These are phyloP conservation scores for Colletotrichum theobromicola DNA, from an alignment of 2,329 filamentous ascomycete genomes.

Conservation along the genomic window DNA sequence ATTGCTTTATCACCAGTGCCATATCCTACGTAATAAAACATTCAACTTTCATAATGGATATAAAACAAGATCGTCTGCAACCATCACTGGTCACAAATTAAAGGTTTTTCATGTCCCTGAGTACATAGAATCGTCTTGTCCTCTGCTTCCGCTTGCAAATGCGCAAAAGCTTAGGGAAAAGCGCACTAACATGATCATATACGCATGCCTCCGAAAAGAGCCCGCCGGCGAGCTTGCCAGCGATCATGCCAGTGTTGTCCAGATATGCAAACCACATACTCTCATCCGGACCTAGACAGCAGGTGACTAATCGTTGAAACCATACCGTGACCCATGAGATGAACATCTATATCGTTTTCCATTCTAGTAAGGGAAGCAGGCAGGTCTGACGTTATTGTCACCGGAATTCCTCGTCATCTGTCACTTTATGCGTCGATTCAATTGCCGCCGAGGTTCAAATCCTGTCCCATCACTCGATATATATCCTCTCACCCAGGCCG, in stretches of 20 bases:
- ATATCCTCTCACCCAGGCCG: background rate
- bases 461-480: background rate
- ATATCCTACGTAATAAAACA: background rate
- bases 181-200: background rate
- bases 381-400: no score
- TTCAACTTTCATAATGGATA: background rate
- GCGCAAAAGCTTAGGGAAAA: background rate
- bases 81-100: background rate
- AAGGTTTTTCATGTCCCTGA: no score
- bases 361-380: fast-evolving
- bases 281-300: fast-evolving
- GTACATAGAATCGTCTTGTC: no score
- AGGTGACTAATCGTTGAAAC: background rate
- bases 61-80: fast-evolving
- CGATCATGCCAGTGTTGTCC: background rate
- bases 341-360: background rate
- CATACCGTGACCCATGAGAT: background rate
- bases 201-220: fast-evolving
- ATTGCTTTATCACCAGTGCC: background rate
- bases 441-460: background rate
- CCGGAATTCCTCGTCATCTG: no score
- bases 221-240: background rate
- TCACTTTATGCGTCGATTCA: no score
- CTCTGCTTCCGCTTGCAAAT: no score
- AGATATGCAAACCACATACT: background rate